A percentile compares a stretch with the other conserved stretches of the same genome.
These are phyloP conservation scores for Tolypocladium tundrense DNA, from an alignment of 2,329 filamentous ascomycete genomes.

Conservation along the genomic window DNA sequence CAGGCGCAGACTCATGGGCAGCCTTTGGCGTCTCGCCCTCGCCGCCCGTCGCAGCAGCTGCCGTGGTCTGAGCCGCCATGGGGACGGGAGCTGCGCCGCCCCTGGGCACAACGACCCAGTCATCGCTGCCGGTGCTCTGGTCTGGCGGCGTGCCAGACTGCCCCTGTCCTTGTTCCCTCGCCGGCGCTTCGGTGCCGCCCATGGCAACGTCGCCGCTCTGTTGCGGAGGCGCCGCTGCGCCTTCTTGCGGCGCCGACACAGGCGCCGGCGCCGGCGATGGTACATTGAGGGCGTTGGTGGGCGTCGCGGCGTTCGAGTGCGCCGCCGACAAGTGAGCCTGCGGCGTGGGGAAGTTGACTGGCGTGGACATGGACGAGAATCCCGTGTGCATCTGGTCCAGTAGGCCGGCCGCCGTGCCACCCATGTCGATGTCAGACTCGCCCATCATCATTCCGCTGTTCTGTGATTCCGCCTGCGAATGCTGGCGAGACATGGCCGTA, in stretches of 20 bases:
- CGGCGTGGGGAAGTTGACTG: slow-evolving; percentile 48
- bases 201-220: slow-evolving; percentile 31
- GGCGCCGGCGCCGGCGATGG: slow-evolving; percentile 30
- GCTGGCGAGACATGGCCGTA: slow-evolving; percentile 37
- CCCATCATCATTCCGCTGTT: slow-evolving; percentile 44
- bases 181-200: slow-evolving; percentile 37
- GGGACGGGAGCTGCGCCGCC: slow-evolving; percentile 37
- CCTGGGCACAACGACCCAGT: slow-evolving; percentile 69
- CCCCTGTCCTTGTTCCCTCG: slow-evolving; percentile 16
- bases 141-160: slow-evolving; percentile 32
- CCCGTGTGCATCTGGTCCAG: slow-evolving; percentile 59
- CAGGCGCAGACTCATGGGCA: slow-evolving; percentile 1
- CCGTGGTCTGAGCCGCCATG: slow-evolving; percentile 4
- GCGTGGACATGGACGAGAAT: slow-evolving; percentile 49
- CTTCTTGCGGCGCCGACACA: slow-evolving; percentile 10
- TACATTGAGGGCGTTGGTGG: slow-evolving; percentile 33
- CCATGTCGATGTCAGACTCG: slow-evolving; percentile 57
- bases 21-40: slow-evolving; percentile 9
- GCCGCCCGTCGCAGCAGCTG: neutral
- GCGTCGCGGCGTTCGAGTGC: slow-evolving; percentile 48
- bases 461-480: slow-evolving; percentile 45
- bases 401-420: slow-evolving; percentile 51
- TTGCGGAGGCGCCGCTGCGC: slow-evolving; percentile 11
- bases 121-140: slow-evolving; percentile 44
- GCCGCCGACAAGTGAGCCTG: slow-evolving; percentile 46